Evolutionary conservation across 768 basidiomycete genomes (phyloP), one percentile per base, ranked within the genome.

Genomic region (Amanita exitialis): DNA sequence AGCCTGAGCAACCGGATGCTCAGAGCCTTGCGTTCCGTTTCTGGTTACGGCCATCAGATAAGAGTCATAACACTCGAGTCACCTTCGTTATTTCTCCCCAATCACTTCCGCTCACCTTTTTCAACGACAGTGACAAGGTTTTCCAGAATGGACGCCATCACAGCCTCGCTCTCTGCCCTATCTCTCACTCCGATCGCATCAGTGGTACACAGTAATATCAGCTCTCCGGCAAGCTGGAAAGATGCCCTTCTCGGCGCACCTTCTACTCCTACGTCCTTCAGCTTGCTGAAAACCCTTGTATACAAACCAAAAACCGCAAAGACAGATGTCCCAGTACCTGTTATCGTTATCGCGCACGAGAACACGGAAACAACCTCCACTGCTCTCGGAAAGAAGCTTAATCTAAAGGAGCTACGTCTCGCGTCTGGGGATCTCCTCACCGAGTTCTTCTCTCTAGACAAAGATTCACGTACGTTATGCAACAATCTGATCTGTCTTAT

Each of bases 291-390:
- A 66, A 88, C 86, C 44, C 83, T 94, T 58, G 84, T 95, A 51
- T 95, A 90, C 83, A 97, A 97, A 64, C 93, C 93, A 28, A 94
- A 94, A 68, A 91, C 92, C 2, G 86, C 92, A n/a, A 96, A 96
- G 66, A 77, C 80, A 0, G 89, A 87, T 6, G 79, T 77, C 27
- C 82, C 90, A 1, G 76, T 90, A 47, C 93, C 92, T 6, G 82
- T 97, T 52, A 76, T 97, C 56, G 83, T 94, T 53, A 77, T 97
- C 64, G 89, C 90, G 8, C 74, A 80, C 59, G 91, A 95, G 61
- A 74, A 77, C 23, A 89, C 89, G n/a, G 87, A 93, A 60, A 87
- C 86, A 6, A 83, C 77, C 64, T 86, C 90, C 2, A 76, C 72
- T 3, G 77, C 82, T 10, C 76, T 96, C 55, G 87, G 78, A 30